Conservation (phyloP, 2,329 filamentous ascomycete genomes). For the Shiraia sp. region DNA sequence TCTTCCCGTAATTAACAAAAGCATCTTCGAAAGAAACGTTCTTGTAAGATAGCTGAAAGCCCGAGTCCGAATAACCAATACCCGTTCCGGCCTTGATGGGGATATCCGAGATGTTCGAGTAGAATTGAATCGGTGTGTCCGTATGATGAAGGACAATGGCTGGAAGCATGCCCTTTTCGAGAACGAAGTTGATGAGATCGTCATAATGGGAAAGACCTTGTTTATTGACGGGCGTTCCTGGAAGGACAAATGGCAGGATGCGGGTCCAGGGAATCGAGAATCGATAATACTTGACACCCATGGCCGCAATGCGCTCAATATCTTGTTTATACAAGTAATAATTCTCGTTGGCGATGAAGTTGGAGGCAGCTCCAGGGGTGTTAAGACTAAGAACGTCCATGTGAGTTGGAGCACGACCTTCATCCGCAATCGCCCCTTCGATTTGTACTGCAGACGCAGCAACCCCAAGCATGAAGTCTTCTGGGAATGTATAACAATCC, state of each 20-base stretch:
- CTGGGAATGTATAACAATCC: slow-evolving; percentile 56
- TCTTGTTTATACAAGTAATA: slow-evolving; percentile 63
- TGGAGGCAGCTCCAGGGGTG: slow-evolving; percentile 8
- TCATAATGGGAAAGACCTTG: slow-evolving; percentile 59
- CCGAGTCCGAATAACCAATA: slow-evolving; percentile 35
- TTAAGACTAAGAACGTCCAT: slow-evolving; percentile 19
- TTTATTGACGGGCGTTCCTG: slow-evolving; percentile 57
- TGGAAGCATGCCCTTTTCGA: slow-evolving; percentile 56
- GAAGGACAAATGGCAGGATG: slow-evolving; percentile 57
- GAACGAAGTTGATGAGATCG: slow-evolving; percentile 56
- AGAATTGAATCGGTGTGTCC: slow-evolving; percentile 54
- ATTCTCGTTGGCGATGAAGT: slow-evolving; percentile 52
- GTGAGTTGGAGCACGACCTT: slow-evolving; percentile 29
- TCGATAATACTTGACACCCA: slow-evolving; percentile 57
- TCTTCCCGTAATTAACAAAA: slow-evolving; percentile 59
- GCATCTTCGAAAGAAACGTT: slow-evolving; percentile 55
- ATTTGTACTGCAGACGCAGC: slow-evolving; percentile 33
- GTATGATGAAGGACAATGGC: slow-evolving; percentile 56
- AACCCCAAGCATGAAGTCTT: slow-evolving; percentile 48
- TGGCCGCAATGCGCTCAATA: slow-evolving; percentile 56
- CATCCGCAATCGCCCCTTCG: slow-evolving; percentile 37
- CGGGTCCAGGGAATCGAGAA: slow-evolving; percentile 59
- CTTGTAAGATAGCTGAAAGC: slow-evolving; percentile 43
- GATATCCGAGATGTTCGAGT: slow-evolving; percentile 36
- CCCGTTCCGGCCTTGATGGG: slow-evolving; percentile 25